Evolutionary conservation across 2,329 filamentous ascomycete species (phyloP).

Genomic region (Monosporascus sp.): DNA sequence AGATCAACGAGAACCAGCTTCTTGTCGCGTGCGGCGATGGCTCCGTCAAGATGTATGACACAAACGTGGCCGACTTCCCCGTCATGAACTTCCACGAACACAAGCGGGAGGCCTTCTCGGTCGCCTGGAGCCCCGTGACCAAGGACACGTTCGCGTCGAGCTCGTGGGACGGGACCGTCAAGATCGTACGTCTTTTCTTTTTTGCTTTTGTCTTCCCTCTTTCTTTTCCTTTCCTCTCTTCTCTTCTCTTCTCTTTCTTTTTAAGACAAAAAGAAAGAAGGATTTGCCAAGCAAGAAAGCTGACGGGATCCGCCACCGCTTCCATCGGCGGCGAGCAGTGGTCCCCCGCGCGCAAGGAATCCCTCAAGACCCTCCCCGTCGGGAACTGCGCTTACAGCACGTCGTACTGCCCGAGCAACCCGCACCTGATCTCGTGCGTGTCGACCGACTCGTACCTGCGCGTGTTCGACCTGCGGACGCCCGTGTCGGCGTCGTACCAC

Average conservation of each 20-base stretch:
- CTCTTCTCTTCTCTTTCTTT: too few species aligned
- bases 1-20: constrained; percentile 92
- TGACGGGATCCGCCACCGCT: background rate
- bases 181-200: constrained; percentile 53
- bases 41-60: constrained; percentile 89
- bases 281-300: too few species aligned
- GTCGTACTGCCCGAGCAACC: constrained; percentile 84
- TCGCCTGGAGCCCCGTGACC: constrained; percentile 84
- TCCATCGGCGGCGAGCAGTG: constrained; percentile 45
- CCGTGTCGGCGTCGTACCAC: constrained; percentile 81
- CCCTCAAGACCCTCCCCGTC: constrained; percentile 79
- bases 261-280: too few species aligned
- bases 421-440: constrained; percentile 79
- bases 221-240: too few species aligned
- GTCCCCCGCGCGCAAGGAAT: constrained; percentile 71
- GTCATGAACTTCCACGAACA: constrained; percentile 92
- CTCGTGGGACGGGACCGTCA: constrained; percentile 94
- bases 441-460: constrained; percentile 85
- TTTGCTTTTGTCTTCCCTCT: background rate
- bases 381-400: constrained; percentile 92
- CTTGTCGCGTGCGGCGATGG: constrained; percentile 88
- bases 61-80: constrained; percentile 72
- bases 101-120: constrained; percentile 85
- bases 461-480: constrained; percentile 86
- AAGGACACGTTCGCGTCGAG: constrained; percentile 89